Base-by-base conservation (phyloP, 2,329 filamentous ascomycete genomes). In the Neurospora sp. region DNA sequence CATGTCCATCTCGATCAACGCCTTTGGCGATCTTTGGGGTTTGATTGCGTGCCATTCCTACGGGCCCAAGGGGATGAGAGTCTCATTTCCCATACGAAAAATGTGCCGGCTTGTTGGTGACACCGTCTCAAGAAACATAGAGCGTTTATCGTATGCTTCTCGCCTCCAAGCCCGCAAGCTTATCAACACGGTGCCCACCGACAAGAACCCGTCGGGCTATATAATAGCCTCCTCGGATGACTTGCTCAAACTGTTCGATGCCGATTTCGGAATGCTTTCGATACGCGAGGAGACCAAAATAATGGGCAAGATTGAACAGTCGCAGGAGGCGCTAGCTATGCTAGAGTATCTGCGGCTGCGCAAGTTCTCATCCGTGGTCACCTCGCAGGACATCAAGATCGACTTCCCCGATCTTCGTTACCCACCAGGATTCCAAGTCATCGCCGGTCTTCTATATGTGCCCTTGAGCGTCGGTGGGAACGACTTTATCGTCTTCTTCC, bases 1-100 rank as follows among this genome's bases (percentile, higher is more conserved):
- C 73, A 97, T 97, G 93, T 97, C 93, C 0, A 93, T 97, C 72
- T 96, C 93, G 1, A 92, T 97, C 76, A 96, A 93, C 73, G 92
- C 92, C 0, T 96, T 96, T 75, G 85, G 87, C 74, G 91, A 96
- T 75, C 81, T 97, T 0, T 97, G 93, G 94, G 94, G 93, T 0
- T 81, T 97, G 38, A 93, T 97, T 52, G 89, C 93, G 1, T 97
- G 93, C 72, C 93, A 97, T 77, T 88, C 90, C 0, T 97, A 97
- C 75, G 93, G 91, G 0, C 71, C 79, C 1, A 86, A 85, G 66
- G 93, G 93, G 4, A 96, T 96, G 92, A 86, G 93, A n/a, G 93
- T 97, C 0, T 92, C 92, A 0, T 97, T 97, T 76, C 93, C 93
- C 0, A 93, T 97, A 67, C 87, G 93, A 13, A 97, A 97, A 79